Evolutionary conservation across 2,329 filamentous ascomycete genomes (phyloP), one percentile per base, ranked within the genome.

Genomic region (Cylindrodendrum hubeiense): DNA sequence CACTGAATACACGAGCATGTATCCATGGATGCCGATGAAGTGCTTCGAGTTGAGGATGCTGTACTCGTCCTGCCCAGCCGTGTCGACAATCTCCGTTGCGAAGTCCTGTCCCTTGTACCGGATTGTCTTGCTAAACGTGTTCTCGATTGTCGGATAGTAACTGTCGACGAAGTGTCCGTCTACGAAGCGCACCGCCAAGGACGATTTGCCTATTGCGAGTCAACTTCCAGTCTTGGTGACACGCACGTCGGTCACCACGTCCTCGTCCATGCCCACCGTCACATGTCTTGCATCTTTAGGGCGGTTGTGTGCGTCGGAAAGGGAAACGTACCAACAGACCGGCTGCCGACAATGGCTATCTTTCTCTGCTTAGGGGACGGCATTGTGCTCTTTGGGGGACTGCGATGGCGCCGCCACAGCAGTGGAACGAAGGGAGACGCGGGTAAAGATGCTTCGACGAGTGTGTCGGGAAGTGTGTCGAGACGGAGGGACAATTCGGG

Each of bases 71-170:
- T 97, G 95, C 66, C 96, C 96, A 57, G 96, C 96, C 28, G 96
- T 99, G 79, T 99, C 96, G 79, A 99, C 96, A 76, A 99, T 98
- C 83, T 99, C 96, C 13, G 95, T 97, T 55, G 93, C 90, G 81
- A 91, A 99, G 71, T 98, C 96, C 80, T 98, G 94, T 54, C 93
- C 92, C 81, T 96, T 97, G 81, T 93, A 92, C 75, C 93, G 92
- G 79, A 99, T 97, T 72, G 94, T 91, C 80, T 97, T 97, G 85
- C 92, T 97, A 80, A 99, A 99, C 3, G 95, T 98, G 81, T 98
- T 99, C 81, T 99, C 96, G 76, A 99, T 98, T 43, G 96, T 99
- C 37, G 96, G 96, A 80, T 99, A 99, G 83, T 99, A 99, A 81
- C 93, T 97, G 81, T 99, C 96, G 77, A 99, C 95, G 78, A 99